Percentiles rank a stretch among this genome's conserved stretches.
Conservation (phyloP, 108 stramenopile species). For the Skeletonema marinoi region DNA sequence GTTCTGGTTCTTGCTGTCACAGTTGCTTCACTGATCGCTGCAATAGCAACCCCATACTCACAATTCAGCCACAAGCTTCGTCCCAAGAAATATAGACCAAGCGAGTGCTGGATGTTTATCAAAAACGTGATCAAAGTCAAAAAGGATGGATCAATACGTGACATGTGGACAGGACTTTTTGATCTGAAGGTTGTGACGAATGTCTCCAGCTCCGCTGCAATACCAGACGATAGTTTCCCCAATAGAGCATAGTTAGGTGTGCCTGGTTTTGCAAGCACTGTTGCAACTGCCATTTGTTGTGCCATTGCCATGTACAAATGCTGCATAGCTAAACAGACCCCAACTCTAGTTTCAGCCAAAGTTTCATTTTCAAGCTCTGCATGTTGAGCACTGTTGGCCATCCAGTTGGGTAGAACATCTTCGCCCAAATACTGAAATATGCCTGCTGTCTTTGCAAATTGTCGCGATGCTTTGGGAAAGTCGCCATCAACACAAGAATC, state of each 20-base stretch:
- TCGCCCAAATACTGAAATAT: conserved; percentile 71
- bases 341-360: conserved; percentile 66
- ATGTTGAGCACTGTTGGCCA: conserved; percentile 70
- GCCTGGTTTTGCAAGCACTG: conserved; percentile 80
- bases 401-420: conserved; percentile 83
- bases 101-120: conserved; percentile 67
- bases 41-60: conserved; percentile 86
- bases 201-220: conserved; percentile 69
- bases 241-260: conserved; percentile 81
- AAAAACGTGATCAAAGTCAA: conserved; percentile 82
- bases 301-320: conserved; percentile 77
- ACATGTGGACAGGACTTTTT: conserved; percentile 65
- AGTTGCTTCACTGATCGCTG: conserved; percentile 76
- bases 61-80: conserved; percentile 66
- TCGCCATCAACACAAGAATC: conserved; percentile 74
- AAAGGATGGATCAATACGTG: conserved; percentile 72
- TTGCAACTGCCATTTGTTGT: conserved; percentile 92
- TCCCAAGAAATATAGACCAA: conserved; percentile 78
- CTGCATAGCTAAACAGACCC: conserved; percentile 66
- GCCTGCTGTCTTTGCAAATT: conserved; percentile 79
- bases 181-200: conserved; percentile 69
- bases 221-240: conserved; percentile 77
- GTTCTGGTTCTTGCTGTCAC: conserved; percentile 52
- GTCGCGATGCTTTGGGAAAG: conserved; percentile 71
- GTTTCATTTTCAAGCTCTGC: conserved; percentile 63